A percentile compares a stretch with the other conserved stretches of the same genome.
These are phyloP conservation scores for Gymnopus androsaceus DNA, from an alignment of 1,284 basidiomycete species.

Conservation along the genomic window DNA sequence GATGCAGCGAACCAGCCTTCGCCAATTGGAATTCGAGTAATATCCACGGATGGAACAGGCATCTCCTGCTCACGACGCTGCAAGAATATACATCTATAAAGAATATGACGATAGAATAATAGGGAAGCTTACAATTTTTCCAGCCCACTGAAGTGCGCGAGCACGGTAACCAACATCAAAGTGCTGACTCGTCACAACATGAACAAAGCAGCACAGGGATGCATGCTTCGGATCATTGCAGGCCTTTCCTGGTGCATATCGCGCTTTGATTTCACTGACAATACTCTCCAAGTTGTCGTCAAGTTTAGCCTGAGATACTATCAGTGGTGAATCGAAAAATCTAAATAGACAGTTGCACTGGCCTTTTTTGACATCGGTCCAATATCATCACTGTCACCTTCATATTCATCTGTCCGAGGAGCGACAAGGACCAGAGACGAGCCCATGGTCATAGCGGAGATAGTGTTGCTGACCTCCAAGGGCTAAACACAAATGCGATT, in stretches of 20 bases:
- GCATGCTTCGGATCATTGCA: neutral
- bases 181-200: neutral
- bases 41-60: neutral
- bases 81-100: neutral
- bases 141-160: neutral
- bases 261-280: neutral
- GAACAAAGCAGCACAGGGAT: neutral
- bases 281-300: neutral
- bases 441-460: neutral
- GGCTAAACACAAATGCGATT: neutral
- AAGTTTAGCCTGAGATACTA: neutral
- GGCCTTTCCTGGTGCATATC: neutral
- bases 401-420: neutral
- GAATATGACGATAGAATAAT: neutral
- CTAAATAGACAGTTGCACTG: neutral
- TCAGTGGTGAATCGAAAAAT: neutral
- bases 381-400: neutral
- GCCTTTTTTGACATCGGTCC: conserved; percentile 1
- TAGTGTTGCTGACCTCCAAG: neutral
- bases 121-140: neutral
- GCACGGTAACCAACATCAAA: conserved; percentile 1
- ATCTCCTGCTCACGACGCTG: neutral
- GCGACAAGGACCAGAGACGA: neutral
- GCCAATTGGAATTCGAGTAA: neutral
- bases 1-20: neutral